A percentile compares a stretch with the other conserved stretches of the same genome.
Conservation (phyloP, 192 early-diverging fungal genomes). For the Kickxella alabastrina region DNA sequence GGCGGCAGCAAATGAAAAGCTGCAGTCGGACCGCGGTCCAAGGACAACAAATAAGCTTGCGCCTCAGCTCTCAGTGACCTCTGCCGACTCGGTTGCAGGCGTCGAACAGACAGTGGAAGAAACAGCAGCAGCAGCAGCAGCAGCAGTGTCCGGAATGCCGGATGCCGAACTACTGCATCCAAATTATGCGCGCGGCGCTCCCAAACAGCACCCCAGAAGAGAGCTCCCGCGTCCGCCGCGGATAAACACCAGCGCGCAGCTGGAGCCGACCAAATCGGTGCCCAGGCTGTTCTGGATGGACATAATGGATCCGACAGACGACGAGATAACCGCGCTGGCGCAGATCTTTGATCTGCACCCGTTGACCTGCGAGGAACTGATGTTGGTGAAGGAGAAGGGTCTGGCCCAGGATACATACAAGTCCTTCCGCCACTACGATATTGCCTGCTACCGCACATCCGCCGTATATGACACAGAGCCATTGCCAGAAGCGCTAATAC, state of each 20-base stretch:
- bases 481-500: too few species aligned
- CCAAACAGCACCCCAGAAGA: conserved; percentile 27
- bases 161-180: conserved; percentile 34
- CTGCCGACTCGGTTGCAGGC: conserved; percentile 19
- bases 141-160: neutral
- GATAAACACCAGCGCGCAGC: neutral
- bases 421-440: conserved; percentile 84
- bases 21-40: neutral
- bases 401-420: conserved; percentile 81
- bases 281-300: conserved; percentile 65
- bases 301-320: conserved; percentile 57
- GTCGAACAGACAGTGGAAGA: neutral
- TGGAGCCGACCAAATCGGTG: neutral
- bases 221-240: too few species aligned
- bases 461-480: conserved; percentile 11
- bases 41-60: neutral
- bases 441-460: conserved; percentile 71
- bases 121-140: too few species aligned
- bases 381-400: conserved; percentile 62
- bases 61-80: conserved; percentile 35
- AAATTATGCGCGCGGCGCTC: conserved; percentile 8
- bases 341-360: conserved; percentile 83
- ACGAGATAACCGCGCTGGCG: conserved; percentile 57
- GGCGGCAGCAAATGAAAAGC: neutral
- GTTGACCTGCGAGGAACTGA: conserved; percentile 85